Percentiles rank a stretch among this genome's conserved stretches.
Conservation (phyloP, 2,329 filamentous ascomycete species). For the Penicillium sp. region DNA sequence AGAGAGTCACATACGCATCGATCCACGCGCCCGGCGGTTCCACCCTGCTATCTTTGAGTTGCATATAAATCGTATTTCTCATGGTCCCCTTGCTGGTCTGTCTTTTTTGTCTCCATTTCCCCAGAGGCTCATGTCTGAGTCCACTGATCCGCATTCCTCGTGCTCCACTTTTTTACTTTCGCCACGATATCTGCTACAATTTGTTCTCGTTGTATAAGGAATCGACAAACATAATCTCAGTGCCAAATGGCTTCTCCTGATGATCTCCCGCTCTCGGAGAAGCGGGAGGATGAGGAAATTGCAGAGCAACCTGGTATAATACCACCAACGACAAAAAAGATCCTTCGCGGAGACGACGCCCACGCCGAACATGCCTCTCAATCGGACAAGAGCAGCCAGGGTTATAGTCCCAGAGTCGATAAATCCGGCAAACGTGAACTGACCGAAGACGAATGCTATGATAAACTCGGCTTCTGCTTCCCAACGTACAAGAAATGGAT, state of each 20-base stretch:
- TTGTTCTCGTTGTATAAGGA: background rate
- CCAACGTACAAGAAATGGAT: conserved; percentile 70
- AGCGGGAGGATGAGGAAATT: conserved; percentile 9
- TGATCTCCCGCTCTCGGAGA: conserved; percentile 14
- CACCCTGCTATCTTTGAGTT: background rate
- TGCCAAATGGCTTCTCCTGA: conserved; percentile 12
- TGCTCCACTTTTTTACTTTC: background rate
- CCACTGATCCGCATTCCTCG: background rate
- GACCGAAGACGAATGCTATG: conserved; percentile 62
- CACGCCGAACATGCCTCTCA: conserved; percentile 25
- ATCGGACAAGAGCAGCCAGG: conserved; percentile 14
- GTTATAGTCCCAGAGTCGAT: conserved; percentile 11
- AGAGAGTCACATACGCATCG: background rate
- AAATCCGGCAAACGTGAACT: conserved; percentile 33
- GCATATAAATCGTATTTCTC: background rate
- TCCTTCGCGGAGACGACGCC: conserved; percentile 10
- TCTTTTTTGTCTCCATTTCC: background rate
- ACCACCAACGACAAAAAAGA: conserved; percentile 2
- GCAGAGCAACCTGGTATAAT: background rate
- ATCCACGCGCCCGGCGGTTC: background rate
- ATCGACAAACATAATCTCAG: background rate
- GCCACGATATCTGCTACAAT: background rate
- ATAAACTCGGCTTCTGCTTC: conserved; percentile 66
- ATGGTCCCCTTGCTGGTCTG: background rate
- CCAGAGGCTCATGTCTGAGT: background rate